A percentile compares a stretch with the other conserved stretches of the same genome.
phyloP scores from a whole-genome alignment of 1,139 yeast species.

The Hemisphaericaspora lyxosophila region DNA sequence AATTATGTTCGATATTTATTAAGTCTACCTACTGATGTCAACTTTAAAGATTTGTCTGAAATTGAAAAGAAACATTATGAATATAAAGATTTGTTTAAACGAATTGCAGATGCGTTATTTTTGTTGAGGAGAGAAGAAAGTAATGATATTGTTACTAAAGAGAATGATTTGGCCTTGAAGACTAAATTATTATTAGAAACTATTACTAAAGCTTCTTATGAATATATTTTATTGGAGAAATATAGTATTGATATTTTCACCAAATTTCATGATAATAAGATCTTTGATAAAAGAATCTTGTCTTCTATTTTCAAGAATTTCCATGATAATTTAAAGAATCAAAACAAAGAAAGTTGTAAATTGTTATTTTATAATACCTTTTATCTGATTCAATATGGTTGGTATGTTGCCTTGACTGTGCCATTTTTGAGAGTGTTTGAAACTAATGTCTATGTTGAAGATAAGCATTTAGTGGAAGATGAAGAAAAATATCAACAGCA shows the following conservation, averaged over 20 bases:
- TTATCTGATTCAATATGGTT: conserved; percentile 37
- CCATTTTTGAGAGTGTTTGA: conserved; percentile 43
- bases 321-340: conserved; percentile 15
- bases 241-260: conserved; percentile 40
- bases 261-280: conserved; percentile 34
- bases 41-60: conserved; percentile 20
- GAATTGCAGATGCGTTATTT: conserved; percentile 28
- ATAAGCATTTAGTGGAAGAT: conserved; percentile 19
- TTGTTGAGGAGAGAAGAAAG: conserved; percentile 30
- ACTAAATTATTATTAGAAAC: conserved; percentile 26
- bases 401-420: conserved; percentile 37
- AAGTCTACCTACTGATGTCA: conserved; percentile 25
- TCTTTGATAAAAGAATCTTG: conserved; percentile 29
- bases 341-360: conserved; percentile 23
- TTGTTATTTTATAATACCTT: conserved; percentile 36
- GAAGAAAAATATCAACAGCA: conserved; percentile 14
- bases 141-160: conserved; percentile 24
- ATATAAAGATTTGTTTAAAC: conserved; percentile 27
- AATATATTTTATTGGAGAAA: conserved; percentile 41
- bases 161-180: conserved; percentile 15
- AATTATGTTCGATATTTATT: conserved; percentile 40
- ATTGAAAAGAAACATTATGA: conserved; percentile 29
- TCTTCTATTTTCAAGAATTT: conserved; percentile 24
- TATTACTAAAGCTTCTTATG: conserved; percentile 40
- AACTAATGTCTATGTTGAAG: conserved; percentile 32